Percentiles rank a stretch among this genome's conserved stretches.
Conservation (phyloP, 306 rosid genomes). For the Lathyrus aphaca region DNA sequence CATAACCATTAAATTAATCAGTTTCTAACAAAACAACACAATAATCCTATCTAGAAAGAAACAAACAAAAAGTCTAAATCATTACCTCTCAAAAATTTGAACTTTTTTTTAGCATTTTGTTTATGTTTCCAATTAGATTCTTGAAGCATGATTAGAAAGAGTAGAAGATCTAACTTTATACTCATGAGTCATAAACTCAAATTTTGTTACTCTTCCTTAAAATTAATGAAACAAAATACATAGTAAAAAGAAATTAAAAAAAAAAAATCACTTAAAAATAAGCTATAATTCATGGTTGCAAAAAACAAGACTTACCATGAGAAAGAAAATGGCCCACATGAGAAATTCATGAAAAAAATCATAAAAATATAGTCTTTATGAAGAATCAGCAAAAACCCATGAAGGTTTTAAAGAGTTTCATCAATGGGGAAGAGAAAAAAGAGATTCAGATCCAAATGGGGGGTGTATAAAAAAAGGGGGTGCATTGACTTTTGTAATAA, state of each 20-base stretch:
- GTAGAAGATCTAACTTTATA: conserved; percentile 28
- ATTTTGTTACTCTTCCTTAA: background rate
- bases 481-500: conserved; percentile 60
- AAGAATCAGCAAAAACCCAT: conserved; percentile 28
- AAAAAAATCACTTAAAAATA: background rate
- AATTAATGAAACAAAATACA: conserved; percentile 26
- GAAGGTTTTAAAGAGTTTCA: conserved; percentile 30
- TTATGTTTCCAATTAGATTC: conserved; percentile 29
- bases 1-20: conserved; percentile 47
- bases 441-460: conserved; percentile 58
- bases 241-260: conserved; percentile 34
- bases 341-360: conserved; percentile 26
- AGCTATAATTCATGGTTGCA: conserved; percentile 23
- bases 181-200: conserved; percentile 5
- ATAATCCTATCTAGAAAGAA: conserved; percentile 29
- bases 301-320: conserved; percentile 39
- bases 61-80: conserved; percentile 36
- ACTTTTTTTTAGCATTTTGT: conserved; percentile 13
- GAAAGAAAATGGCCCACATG: conserved; percentile 22
- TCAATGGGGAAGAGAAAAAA: conserved; percentile 39
- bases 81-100: conserved; percentile 46
- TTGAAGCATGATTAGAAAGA: background rate
- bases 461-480: conserved; percentile 40
- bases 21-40: conserved; percentile 42
- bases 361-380: conserved; percentile 23